Percentiles rank a stretch among this genome's conserved stretches.
Evolutionary conservation across 371 early-diverging fungal species (phyloP).

Genomic region (Lichtheimia corymbifera): DNA sequence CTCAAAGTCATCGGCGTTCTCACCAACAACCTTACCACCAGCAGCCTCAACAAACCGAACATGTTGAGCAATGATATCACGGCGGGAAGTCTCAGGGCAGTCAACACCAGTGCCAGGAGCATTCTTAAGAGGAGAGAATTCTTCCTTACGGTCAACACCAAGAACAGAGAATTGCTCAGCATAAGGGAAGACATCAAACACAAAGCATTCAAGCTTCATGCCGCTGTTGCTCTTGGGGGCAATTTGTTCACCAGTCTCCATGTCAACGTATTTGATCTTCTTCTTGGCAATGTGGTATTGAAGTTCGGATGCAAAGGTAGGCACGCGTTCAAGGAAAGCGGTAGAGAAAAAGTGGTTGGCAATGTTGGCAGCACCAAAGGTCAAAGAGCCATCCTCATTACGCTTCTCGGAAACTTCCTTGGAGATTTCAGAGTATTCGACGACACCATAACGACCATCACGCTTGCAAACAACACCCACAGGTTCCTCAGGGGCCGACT

Average conservation of each 20-base stretch:
- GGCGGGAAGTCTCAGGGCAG: constrained; percentile 91
- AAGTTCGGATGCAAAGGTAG: constrained; percentile 76
- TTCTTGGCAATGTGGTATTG: constrained; percentile 96
- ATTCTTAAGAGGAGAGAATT: constrained; percentile 98
- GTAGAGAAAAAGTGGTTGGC: constrained; percentile 97
- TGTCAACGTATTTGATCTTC: constrained; percentile 92
- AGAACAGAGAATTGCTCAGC: constrained; percentile 86
- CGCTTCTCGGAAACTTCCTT: constrained; percentile 68
- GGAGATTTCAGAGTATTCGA: constrained; percentile 95
- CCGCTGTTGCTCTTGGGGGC: constrained; percentile 85
- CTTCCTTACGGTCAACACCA: constrained; percentile 89
- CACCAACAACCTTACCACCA: constrained; percentile 75
- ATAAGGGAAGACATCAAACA: constrained; percentile 96
- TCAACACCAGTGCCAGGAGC: constrained; percentile 89
- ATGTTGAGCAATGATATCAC: constrained; percentile 85
- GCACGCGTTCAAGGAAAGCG: constrained; percentile 85
- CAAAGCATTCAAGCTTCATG: constrained; percentile 96
- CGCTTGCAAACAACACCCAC: constrained; percentile 94
- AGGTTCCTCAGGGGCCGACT: constrained; percentile 81
- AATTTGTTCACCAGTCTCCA: constrained; percentile 73
- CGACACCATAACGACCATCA: constrained; percentile 81
- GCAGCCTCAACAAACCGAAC: constrained; percentile 82
- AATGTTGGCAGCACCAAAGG: constrained; percentile 94
- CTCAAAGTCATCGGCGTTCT: constrained; percentile 48
- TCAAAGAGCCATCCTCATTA: constrained; percentile 67